Evolutionary conservation across 2,329 filamentous ascomycete species (phyloP).

Genomic region (Sordariomycetes sp.): DNA sequence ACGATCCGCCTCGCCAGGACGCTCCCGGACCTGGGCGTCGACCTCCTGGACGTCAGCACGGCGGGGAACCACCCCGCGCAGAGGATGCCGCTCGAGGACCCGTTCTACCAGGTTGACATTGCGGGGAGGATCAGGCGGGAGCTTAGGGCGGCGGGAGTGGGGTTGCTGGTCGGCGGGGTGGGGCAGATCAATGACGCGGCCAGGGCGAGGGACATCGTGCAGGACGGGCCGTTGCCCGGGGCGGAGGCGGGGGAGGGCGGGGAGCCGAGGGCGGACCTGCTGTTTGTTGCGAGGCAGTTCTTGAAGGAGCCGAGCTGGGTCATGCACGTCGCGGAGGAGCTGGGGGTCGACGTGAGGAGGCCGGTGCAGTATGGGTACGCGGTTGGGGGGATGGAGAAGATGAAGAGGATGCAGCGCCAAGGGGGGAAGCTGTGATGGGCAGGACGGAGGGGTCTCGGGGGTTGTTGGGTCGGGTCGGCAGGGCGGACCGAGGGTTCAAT

Average conservation of each 20-base stretch:
- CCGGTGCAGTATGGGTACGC: conserved; percentile 48
- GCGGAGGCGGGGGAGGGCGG: conserved; percentile 27
- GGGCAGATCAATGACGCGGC: conserved; percentile 59
- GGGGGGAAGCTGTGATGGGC: not conserved
- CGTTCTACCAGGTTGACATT: conserved; percentile 63
- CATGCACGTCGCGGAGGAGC: conserved; percentile 56
- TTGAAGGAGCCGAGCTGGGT: conserved; percentile 73
- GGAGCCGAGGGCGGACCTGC: conserved; percentile 44
- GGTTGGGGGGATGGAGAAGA: not conserved
- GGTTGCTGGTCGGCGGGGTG: conserved; percentile 58
- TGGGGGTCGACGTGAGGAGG: conserved; percentile 59
- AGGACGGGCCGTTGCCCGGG: conserved; percentile 14
- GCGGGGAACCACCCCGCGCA: conserved; percentile 56
- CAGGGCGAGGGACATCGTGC: conserved; percentile 47
- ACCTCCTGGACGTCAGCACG: conserved; percentile 71
- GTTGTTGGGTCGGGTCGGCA: not conserved
- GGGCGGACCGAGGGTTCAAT: not conserved
- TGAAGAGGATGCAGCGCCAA: not conserved
- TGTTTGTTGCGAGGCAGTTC: conserved; percentile 62
- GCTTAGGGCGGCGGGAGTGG: conserved; percentile 30
- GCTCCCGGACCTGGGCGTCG: conserved; percentile 61
- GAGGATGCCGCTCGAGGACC: conserved; percentile 44
- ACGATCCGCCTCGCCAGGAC: conserved; percentile 38
- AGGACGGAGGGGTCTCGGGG: not conserved
- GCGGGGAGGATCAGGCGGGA: conserved; percentile 59